phyloP scores from a whole-genome alignment of 2,329 filamentous ascomycete genomes.

The Onygenales sp. region DNA sequence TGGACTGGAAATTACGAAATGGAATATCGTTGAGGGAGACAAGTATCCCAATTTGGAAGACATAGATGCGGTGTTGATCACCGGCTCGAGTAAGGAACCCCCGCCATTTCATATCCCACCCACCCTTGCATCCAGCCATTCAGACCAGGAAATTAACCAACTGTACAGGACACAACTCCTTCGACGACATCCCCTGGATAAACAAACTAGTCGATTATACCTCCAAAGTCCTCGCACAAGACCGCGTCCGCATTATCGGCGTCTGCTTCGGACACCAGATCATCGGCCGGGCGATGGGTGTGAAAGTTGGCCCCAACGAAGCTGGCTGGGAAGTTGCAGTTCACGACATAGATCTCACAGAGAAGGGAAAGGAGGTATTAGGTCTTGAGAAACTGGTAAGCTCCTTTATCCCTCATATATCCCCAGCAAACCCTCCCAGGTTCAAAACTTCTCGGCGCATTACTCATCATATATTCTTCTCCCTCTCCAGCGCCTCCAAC shows the following conservation, averaged over 20 bases:
- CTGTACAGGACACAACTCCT: constrained; percentile 56
- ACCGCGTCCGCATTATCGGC: constrained; percentile 61
- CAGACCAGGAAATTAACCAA: background rate
- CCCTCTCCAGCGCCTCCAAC: constrained; percentile 47
- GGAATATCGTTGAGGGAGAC: constrained; percentile 59
- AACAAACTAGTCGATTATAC: constrained; percentile 61
- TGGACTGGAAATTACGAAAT: constrained; percentile 51
- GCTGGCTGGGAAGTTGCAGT: constrained; percentile 78
- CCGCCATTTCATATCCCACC: background rate
- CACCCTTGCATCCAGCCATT: background rate
- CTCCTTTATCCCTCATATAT: background rate
- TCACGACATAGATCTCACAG: constrained; percentile 56
- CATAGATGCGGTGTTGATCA: constrained; percentile 74
- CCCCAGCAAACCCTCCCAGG: background rate
- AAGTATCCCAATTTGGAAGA: constrained; percentile 63
- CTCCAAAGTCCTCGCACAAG: constrained; percentile 51
- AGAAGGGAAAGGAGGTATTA: constrained; percentile 63
- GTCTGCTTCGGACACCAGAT: constrained; percentile 88
- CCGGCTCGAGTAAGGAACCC: constrained; percentile 52
- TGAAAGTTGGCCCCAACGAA: constrained; percentile 55
- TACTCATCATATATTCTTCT: background rate
- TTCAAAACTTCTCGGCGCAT: background rate
- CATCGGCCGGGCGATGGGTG: constrained; percentile 61
- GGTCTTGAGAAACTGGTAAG: constrained; percentile 51
- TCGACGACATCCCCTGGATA: constrained; percentile 68